phyloP scores from a whole-genome alignment of 352 stramenopile species.

The Phytophthora tubulina region DNA sequence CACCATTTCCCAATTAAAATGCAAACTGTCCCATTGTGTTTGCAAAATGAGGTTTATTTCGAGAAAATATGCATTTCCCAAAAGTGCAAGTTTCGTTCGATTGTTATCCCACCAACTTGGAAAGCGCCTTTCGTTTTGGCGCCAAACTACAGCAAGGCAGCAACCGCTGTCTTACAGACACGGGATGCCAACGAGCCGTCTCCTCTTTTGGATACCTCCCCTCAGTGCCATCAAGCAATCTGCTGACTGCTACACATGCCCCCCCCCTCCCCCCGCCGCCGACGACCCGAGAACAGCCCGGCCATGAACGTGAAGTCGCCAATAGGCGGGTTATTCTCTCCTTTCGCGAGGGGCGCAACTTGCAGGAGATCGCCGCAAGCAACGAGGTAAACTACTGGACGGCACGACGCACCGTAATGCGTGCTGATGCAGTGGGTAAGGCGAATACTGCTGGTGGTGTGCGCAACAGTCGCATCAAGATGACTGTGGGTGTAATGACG shows the following conservation, averaged over 20 bases:
- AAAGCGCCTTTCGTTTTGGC: background rate
- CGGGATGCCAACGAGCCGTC: too few species aligned
- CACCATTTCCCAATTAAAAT: background rate
- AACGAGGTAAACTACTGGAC: constrained; percentile 8
- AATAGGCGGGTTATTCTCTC: background rate
- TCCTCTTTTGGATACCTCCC: too few species aligned
- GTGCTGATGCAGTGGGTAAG: background rate
- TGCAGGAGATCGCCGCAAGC: background rate
- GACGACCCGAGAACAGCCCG: too few species aligned
- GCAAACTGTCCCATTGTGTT: background rate
- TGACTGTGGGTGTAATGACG: constrained; percentile 2
- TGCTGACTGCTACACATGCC: too few species aligned
- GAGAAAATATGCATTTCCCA: background rate
- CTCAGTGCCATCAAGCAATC: background rate
- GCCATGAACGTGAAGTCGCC: background rate
- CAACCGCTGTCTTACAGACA: too few species aligned
- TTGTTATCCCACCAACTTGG: background rate
- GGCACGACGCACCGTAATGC: background rate
- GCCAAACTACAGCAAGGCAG: too few species aligned
- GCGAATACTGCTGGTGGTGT: background rate
- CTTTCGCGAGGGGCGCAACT: constrained; percentile 3
- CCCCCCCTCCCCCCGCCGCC: too few species aligned
- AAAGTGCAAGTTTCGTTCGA: background rate
- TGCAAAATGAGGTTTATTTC: background rate
- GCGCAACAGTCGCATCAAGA: constrained; percentile 3